phyloP scores from a whole-genome alignment of 768 basidiomycete species.

The Pleurotus eryngii region DNA sequence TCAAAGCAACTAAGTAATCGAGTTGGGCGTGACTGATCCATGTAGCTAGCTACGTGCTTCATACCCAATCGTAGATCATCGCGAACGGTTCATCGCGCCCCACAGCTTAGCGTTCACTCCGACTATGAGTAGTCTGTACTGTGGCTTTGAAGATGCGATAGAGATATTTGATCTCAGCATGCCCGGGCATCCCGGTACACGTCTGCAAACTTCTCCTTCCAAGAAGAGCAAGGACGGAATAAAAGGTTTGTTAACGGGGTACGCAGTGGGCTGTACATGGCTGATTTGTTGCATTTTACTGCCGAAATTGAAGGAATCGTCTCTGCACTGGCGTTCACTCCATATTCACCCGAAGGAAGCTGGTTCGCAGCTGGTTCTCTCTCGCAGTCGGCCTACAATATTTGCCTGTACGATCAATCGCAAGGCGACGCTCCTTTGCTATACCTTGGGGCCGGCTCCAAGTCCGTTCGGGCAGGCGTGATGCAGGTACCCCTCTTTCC shows the following conservation, averaged over 20 bases:
- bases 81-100: slow-evolving; percentile 88
- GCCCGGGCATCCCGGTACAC: slow-evolving; percentile 66
- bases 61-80: slow-evolving; percentile 88
- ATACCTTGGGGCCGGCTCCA: slow-evolving; percentile 57
- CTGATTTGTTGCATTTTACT: neutral
- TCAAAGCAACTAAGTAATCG: neutral
- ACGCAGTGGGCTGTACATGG: neutral
- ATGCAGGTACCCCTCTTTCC: slow-evolving; percentile 41
- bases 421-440: slow-evolving; percentile 50
- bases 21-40: neutral
- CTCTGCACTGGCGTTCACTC: slow-evolving; percentile 77
- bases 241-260: slow-evolving; percentile 56
- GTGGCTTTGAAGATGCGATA: slow-evolving; percentile 35
- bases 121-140: slow-evolving; percentile 60
- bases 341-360: slow-evolving; percentile 42
- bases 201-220: slow-evolving; percentile 66
- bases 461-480: slow-evolving; percentile 35
- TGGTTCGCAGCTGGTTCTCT: slow-evolving; percentile 83
- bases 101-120: slow-evolving; percentile 79
- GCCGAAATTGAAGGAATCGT: slow-evolving; percentile 64
- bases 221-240: slow-evolving; percentile 82
- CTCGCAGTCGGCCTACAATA: slow-evolving; percentile 49
- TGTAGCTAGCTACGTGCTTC: slow-evolving; percentile 75
- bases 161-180: slow-evolving; percentile 56
- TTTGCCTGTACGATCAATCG: slow-evolving; percentile 65